Percentiles rank a stretch among this genome's conserved stretches.
phyloP scores from a whole-genome alignment of 176 grass and related monocot species.

The Aegilops bicornis region DNA sequence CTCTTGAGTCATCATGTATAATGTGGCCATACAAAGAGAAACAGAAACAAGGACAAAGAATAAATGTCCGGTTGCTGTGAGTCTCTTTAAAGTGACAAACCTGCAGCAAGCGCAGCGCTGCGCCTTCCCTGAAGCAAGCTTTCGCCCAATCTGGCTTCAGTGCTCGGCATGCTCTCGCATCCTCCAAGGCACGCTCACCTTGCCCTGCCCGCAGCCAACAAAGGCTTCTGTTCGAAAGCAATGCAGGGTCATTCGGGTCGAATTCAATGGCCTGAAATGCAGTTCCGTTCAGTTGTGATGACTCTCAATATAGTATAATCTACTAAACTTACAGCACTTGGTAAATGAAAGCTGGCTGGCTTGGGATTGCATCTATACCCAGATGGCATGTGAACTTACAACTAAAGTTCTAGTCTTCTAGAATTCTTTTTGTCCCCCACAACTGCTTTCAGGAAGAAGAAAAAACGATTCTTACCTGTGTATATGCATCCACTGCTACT shows the following conservation, averaged over 20 bases:
- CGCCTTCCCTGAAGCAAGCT: constrained; percentile 88
- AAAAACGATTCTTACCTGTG: constrained; percentile 50
- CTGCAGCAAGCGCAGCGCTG: constrained; percentile 71
- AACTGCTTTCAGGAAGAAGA: background rate
- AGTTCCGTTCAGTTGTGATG: background rate
- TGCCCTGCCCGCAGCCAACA: constrained; percentile 81
- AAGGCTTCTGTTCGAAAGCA: constrained; percentile 87
- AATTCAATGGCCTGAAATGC: constrained; percentile 74
- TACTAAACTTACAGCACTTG: background rate
- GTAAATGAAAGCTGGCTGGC: background rate
- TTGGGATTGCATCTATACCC: background rate
- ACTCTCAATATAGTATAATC: background rate
- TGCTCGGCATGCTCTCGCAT: constrained; percentile 62
- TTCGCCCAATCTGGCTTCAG: constrained; percentile 83
- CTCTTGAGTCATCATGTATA: background rate
- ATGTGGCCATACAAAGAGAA: background rate
- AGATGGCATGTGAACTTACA: background rate
- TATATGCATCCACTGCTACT: constrained; percentile 79
- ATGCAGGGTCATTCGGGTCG: constrained; percentile 60
- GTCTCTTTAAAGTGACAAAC: constrained; percentile 22
- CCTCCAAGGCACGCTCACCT: constrained; percentile 66
- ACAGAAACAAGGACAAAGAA: background rate
- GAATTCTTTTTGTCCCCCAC: background rate
- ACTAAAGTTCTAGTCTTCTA: background rate
- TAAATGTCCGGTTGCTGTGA: background rate